Conservation (phyloP, 2,329 filamentous ascomycete species). For the Ophiostoma ulmi region DNA sequence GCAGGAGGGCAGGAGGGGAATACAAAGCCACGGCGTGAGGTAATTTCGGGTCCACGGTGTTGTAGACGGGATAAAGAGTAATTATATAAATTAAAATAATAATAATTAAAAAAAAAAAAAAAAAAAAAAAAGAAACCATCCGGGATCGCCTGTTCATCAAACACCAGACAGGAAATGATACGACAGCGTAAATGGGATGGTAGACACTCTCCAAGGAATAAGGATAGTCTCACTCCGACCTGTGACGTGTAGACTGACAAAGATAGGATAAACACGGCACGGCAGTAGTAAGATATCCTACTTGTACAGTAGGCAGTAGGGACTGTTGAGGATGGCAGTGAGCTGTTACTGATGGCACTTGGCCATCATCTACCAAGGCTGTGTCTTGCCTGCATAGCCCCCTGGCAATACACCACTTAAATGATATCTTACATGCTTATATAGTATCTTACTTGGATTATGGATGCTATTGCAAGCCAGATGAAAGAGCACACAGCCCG, state of each 20-base stretch:
- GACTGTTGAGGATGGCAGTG: no score
- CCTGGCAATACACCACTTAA: no score
- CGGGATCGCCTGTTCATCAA: background rate
- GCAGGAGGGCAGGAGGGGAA: background rate
- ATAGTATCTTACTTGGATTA: no score
- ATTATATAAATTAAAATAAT: background rate
- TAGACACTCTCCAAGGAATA: background rate
- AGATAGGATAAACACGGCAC: background rate
- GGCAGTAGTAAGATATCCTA: no score
- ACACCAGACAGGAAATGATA: background rate
- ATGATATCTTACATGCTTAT: no score
- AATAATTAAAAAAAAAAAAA: background rate
- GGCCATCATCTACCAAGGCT: no score
- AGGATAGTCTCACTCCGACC: background rate
- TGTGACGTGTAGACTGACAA: background rate
- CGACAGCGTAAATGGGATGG: background rate
- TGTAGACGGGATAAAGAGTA: background rate
- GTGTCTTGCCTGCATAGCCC: no score
- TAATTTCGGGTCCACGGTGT: background rate
- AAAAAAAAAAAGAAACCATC: background rate
- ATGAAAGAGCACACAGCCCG: no score
- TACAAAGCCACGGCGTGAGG: slow-evolving; percentile 7
- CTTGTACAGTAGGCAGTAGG: no score
- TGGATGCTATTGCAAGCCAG: no score
- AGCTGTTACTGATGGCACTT: no score